Conservation (phyloP, 1,139 yeast species). For the Schizosaccharomyces versatilis region DNA sequence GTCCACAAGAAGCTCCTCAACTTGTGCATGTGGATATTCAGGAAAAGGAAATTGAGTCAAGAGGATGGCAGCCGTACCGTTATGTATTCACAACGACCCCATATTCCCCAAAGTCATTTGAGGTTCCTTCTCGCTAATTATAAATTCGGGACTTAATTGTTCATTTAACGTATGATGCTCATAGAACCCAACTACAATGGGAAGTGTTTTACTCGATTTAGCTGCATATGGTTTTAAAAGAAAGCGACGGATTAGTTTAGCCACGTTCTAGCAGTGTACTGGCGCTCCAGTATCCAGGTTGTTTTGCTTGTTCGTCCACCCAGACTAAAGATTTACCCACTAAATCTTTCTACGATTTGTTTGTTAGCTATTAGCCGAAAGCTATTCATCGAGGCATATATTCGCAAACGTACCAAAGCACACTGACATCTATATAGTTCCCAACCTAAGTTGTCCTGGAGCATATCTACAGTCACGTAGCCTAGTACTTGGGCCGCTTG, state of each 20-base stretch:
- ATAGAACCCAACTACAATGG: no score
- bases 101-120: not conserved
- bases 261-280: conserved; percentile 7
- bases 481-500: conserved; percentile 57
- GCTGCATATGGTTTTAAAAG: no score
- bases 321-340: conserved; percentile 60
- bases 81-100: not conserved
- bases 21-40: not conserved
- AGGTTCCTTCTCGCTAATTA: not conserved
- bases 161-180: no score
- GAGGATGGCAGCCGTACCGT: not conserved
- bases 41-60: not conserved
- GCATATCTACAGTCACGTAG: conserved; percentile 38
- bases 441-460: conserved; percentile 61
- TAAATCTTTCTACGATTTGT: conserved; percentile 33
- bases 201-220: no score
- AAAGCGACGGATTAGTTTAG: no score
- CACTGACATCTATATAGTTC: conserved; percentile 35
- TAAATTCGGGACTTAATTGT: no score
- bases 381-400: not conserved
- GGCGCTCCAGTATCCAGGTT: conserved; percentile 43
- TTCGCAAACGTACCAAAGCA: conserved; percentile 22
- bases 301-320: conserved; percentile 48
- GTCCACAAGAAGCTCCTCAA: not conserved
- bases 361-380: not conserved